phyloP scores from a whole-genome alignment of 495 filamentous ascomycete species.

The Thermochaetoides thermophila region DNA sequence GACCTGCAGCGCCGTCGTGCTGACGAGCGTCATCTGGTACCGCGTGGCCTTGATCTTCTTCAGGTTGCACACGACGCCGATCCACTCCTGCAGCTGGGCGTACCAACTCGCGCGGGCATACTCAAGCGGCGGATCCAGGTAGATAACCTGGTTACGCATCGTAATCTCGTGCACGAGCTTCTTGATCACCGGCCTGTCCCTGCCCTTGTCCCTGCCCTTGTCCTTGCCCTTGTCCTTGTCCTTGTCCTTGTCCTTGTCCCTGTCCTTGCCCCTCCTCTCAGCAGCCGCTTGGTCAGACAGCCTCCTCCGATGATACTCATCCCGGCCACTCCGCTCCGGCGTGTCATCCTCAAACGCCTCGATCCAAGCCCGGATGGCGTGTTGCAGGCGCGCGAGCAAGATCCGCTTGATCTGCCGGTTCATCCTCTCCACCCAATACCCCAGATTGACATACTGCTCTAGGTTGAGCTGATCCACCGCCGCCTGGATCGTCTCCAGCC shows the following conservation, averaged over 20 bases:
- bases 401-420: conserved; percentile 70
- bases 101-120: conserved; percentile 91
- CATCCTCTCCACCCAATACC: conserved; percentile 71
- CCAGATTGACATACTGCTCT: conserved; percentile 85
- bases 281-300: too few species aligned
- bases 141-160: conserved; percentile 93
- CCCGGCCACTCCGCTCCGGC: conserved; percentile 26
- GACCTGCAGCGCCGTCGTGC: conserved; percentile 43
- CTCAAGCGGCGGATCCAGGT: conserved; percentile 83
- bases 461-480: conserved; percentile 90
- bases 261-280: conserved; percentile 16
- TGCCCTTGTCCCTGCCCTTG: conserved; percentile 18
- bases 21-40: conserved; percentile 77
- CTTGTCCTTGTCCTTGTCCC: conserved; percentile 35
- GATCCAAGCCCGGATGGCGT: conserved; percentile 74
- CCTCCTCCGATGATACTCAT: conserved; percentile 29
- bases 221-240: conserved; percentile 47
- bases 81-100: conserved; percentile 79
- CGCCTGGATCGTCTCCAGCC: conserved; percentile 71
- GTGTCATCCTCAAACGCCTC: conserved; percentile 57
- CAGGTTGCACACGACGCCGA: conserved; percentile 81
- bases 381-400: conserved; percentile 59
- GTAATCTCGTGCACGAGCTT: conserved; percentile 77
- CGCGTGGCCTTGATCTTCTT: conserved; percentile 86
- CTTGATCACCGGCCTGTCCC: conserved; percentile 42